Conservation (phyloP, 169 alveolate genomes). For the Plasmodium billcollinsi region DNA sequence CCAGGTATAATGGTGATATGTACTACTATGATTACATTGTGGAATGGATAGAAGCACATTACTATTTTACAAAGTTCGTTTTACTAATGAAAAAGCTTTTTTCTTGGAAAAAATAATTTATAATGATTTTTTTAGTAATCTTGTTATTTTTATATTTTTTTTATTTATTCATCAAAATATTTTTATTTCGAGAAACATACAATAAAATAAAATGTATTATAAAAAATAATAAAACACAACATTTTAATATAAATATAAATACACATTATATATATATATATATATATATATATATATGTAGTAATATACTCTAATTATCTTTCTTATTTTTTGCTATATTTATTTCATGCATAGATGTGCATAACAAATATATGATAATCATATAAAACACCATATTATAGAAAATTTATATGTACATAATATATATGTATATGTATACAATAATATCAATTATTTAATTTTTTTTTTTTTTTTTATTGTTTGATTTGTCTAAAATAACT, state of each 20-base stretch:
- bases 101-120: slow-evolving; percentile 8
- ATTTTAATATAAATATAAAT: neutral
- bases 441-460: neutral
- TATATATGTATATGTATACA: neutral
- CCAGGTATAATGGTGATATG: slow-evolving; percentile 70
- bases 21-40: slow-evolving; percentile 72
- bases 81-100: slow-evolving; percentile 25
- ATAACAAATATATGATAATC: slow-evolving; percentile 6
- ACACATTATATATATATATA: slow-evolving; percentile 8
- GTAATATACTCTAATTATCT: neutral
- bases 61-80: slow-evolving; percentile 42
- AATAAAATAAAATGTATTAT: neutral
- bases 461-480: too few species aligned
- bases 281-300: slow-evolving; percentile 6
- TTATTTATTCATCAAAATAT: too few species aligned
- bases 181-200: neutral
- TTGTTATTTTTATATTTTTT: slow-evolving; percentile 1
- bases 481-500: too few species aligned
- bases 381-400: slow-evolving; percentile 10
- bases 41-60: slow-evolving; percentile 72
- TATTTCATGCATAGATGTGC: slow-evolving; percentile 69
- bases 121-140: neutral
- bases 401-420: slow-evolving; percentile 4
- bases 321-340: neutral
- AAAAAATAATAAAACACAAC: slow-evolving; percentile 1